A percentile compares a stretch with the other conserved stretches of the same genome.
phyloP scores from a whole-genome alignment of 306 rosid species.

The Quercus alba region DNA sequence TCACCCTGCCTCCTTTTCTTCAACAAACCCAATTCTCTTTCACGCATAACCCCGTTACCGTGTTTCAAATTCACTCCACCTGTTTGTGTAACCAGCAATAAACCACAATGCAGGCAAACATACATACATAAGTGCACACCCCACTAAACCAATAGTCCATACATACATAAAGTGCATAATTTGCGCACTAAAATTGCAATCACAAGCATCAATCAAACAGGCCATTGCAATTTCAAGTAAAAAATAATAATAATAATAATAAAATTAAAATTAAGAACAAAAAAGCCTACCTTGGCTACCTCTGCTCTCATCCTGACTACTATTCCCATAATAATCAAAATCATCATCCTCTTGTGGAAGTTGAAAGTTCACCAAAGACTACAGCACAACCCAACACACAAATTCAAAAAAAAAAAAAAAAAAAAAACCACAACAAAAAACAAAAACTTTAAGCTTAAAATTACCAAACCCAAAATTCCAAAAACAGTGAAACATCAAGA shows the following conservation, averaged over 20 bases:
- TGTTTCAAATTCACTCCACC: constrained; percentile 52
- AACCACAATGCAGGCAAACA: constrained; percentile 14
- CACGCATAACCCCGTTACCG: constrained; percentile 62
- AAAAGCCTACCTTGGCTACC: constrained; percentile 71
- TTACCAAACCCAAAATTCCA: neutral
- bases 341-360: constrained; percentile 89
- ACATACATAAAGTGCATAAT: constrained; percentile 9
- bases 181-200: constrained; percentile 7
- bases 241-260: neutral
- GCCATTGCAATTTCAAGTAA: constrained; percentile 10
- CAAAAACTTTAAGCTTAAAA: constrained; percentile 11
- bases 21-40: constrained; percentile 47
- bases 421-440: neutral
- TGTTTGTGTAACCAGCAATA: constrained; percentile 34
- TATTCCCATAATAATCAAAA: constrained; percentile 87
- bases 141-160: constrained; percentile 10
- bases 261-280: neutral
- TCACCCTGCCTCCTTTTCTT: constrained; percentile 63
- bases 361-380: constrained; percentile 94
- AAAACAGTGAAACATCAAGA: neutral
- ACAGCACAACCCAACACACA: constrained; percentile 44
- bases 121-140: constrained; percentile 14
- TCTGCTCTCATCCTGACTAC: constrained; percentile 99
- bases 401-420: neutral
- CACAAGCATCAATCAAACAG: constrained; percentile 12